A percentile compares a stretch with the other conserved stretches of the same genome.
These are phyloP conservation scores for Spongispora temasekensis DNA, from an alignment of 1,284 basidiomycete genomes.

Conservation along the genomic window DNA sequence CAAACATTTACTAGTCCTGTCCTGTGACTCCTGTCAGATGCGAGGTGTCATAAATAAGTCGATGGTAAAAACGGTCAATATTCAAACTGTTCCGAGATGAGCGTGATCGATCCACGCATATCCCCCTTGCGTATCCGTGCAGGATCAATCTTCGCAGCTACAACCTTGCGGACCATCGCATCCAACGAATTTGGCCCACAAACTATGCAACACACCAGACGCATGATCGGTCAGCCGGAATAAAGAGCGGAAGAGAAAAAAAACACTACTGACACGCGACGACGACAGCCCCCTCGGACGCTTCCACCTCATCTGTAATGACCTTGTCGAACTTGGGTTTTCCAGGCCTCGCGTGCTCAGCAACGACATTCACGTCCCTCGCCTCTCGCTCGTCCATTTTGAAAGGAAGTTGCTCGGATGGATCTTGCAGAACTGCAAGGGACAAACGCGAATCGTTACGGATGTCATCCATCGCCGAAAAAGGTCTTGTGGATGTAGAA, in stretches of 20 bases:
- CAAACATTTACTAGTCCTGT: too few species aligned
- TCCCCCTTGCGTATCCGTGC: conserved; percentile 59
- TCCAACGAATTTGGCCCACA: conserved; percentile 79
- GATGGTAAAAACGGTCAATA: conserved; percentile 39
- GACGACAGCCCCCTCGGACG: conserved; percentile 56
- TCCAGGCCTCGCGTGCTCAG: conserved; percentile 72
- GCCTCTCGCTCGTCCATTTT: conserved; percentile 69
- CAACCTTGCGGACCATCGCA: conserved; percentile 67
- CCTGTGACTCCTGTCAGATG: too few species aligned
- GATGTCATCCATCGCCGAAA: too few species aligned
- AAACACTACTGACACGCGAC: conserved; percentile 66
- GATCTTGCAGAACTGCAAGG: not conserved
- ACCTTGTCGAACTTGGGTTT: conserved; percentile 73
- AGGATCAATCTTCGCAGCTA: conserved; percentile 65
- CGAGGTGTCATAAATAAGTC: too few species aligned
- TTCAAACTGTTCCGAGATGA: conserved; percentile 72
- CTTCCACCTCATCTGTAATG: conserved; percentile 65
- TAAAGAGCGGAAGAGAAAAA: not conserved
- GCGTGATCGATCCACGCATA: conserved; percentile 57
- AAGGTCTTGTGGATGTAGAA: conserved; percentile 4
- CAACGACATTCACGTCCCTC: conserved; percentile 63
- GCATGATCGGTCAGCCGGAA: not conserved
- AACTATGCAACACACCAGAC: conserved; percentile 39
- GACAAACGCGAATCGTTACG: not conserved
- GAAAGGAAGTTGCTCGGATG: conserved; percentile 34